Evolutionary conservation across 2,329 filamentous ascomycete genomes (phyloP).

Genomic region (Arthroderma sp.): DNA sequence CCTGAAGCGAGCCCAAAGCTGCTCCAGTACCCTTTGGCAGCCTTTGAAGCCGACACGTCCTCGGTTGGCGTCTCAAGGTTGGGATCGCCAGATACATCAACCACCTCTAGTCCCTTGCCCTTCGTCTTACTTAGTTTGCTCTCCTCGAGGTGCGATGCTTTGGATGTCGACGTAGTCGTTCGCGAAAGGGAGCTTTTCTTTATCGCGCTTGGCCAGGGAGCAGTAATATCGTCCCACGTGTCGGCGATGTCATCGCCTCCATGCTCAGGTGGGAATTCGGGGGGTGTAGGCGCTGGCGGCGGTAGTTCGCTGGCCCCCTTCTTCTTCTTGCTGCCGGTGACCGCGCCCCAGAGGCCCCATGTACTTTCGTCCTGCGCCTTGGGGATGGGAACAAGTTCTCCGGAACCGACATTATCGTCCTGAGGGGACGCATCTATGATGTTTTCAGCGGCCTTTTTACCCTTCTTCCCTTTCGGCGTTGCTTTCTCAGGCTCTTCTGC

Average conservation of each 20-base stretch:
- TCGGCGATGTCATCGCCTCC: slow-evolving; percentile 22
- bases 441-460: neutral
- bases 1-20: slow-evolving; percentile 29
- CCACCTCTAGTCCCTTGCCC: slow-evolving; percentile 18
- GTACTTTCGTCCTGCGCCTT: slow-evolving; percentile 14
- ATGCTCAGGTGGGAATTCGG: slow-evolving; percentile 23
- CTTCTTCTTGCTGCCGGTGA: slow-evolving; percentile 39
- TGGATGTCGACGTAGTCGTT: slow-evolving; percentile 14
- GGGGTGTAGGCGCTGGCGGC: slow-evolving; percentile 38
- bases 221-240: slow-evolving; percentile 28
- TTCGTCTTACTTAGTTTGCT: slow-evolving; percentile 21
- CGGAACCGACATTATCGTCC: slow-evolving; percentile 11
- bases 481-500: neutral
- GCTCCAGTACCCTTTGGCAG: slow-evolving; percentile 31
- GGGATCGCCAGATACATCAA: slow-evolving; percentile 17
- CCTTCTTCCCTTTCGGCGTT: neutral
- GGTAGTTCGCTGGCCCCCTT: slow-evolving; percentile 35
- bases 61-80: slow-evolving; percentile 28
- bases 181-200: slow-evolving; percentile 31
- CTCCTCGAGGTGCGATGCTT: slow-evolving; percentile 19
- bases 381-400: slow-evolving; percentile 12
- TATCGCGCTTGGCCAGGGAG: slow-evolving; percentile 23
- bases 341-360: slow-evolving; percentile 25
- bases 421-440: neutral
- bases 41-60: slow-evolving; percentile 18